A percentile compares a stretch with the other conserved stretches of the same genome.
These are phyloP conservation scores for Oxytropis ochrocephala DNA, from an alignment of 306 rosid genomes.

Conservation along the genomic window DNA sequence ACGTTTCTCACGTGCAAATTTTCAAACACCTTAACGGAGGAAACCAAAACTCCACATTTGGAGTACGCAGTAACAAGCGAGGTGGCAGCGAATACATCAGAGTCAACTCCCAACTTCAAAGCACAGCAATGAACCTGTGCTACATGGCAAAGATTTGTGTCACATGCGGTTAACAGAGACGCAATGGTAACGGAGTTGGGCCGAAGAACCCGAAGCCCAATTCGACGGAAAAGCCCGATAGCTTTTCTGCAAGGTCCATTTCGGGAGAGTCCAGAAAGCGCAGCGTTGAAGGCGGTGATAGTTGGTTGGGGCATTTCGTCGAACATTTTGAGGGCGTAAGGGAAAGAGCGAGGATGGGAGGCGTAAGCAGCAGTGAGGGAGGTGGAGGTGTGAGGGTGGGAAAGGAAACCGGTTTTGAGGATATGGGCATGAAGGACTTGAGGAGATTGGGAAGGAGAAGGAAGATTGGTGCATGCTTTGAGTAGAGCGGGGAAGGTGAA, in stretches of 20 bases:
- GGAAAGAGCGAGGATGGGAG: background rate
- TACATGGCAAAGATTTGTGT: slow-evolving; percentile 8
- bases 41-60: slow-evolving; percentile 31
- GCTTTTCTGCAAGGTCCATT: slow-evolving; percentile 43
- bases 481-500: slow-evolving; percentile 64
- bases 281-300: slow-evolving; percentile 44
- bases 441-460: slow-evolving; percentile 9
- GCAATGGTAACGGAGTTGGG: slow-evolving; percentile 56
- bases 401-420: slow-evolving; percentile 47
- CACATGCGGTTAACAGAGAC: slow-evolving; percentile 35
- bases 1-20: slow-evolving; percentile 38
- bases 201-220: slow-evolving; percentile 26
- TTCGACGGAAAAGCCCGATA: slow-evolving; percentile 13
- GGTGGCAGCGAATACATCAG: slow-evolving; percentile 56
- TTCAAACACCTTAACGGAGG: slow-evolving; percentile 42
- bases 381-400: slow-evolving; percentile 46
- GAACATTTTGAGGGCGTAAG: slow-evolving; percentile 45
- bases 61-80: slow-evolving; percentile 52
- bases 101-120: slow-evolving; percentile 51
- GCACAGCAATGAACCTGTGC: slow-evolving; percentile 56
- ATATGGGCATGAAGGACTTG: slow-evolving; percentile 51
- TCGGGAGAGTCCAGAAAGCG: slow-evolving; percentile 39
- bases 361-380: slow-evolving; percentile 42
- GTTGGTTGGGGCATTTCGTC: slow-evolving; percentile 59
- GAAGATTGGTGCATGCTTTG: slow-evolving; percentile 62